Percentiles rank a stretch among this genome's conserved stretches.
These are phyloP conservation scores for Rhazya stricta DNA, from an alignment of 257 asterid species.

Conservation along the genomic window DNA sequence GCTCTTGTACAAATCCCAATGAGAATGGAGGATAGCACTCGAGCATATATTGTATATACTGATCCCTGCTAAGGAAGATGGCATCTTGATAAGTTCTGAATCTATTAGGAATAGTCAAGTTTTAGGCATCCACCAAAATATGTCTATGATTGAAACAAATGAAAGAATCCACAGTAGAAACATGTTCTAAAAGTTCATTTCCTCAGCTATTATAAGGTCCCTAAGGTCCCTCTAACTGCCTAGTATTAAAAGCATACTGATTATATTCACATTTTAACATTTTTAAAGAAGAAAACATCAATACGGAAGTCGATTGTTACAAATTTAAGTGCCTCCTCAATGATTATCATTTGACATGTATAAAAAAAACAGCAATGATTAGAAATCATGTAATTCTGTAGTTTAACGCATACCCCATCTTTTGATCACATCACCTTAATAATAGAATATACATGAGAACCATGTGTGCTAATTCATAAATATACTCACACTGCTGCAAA, in stretches of 20 bases:
- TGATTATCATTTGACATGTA: neutral
- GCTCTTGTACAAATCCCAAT: neutral
- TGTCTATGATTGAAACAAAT: neutral
- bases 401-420: neutral
- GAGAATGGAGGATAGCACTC: neutral
- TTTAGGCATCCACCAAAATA: neutral
- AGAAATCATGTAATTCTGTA: neutral
- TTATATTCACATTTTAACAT: neutral
- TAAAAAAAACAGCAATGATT: neutral
- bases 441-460: neutral
- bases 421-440: neutral
- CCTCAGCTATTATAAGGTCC: neutral
- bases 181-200: neutral
- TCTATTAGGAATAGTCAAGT: neutral
- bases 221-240: too few species aligned
- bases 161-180: neutral
- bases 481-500: conserved; percentile 66
- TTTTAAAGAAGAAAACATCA: neutral
- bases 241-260: neutral
- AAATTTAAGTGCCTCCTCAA: neutral
- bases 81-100: neutral
- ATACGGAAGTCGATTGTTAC: neutral
- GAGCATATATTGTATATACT: too few species aligned
- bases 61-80: neutral
- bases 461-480: neutral